These are phyloP conservation scores for Nicotiana knightiana DNA, from an alignment of 257 asterid species.

Conservation along the genomic window DNA sequence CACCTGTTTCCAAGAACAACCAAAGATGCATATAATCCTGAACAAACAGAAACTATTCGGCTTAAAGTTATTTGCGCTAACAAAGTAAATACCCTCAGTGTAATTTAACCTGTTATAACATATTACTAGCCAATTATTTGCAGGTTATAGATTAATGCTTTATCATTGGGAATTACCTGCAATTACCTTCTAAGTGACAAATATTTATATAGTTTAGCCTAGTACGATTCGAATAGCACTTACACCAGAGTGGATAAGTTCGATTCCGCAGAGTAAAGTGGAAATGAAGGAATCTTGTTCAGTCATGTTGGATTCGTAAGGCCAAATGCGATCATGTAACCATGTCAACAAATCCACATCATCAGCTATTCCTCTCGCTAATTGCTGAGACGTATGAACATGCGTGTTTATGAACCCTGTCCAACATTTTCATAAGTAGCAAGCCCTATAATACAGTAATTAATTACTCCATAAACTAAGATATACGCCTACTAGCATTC, in stretches of 20 bases:
- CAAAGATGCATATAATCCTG: background rate
- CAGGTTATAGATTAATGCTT: background rate
- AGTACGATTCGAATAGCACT: slow-evolving; percentile 9
- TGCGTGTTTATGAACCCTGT: slow-evolving; percentile 64
- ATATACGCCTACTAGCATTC: too few relatives aligned
- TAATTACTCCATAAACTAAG: too few relatives aligned
- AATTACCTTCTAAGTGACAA: background rate
- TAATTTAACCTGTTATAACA: background rate
- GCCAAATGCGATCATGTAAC: slow-evolving; percentile 81
- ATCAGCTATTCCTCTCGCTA: slow-evolving; percentile 75
- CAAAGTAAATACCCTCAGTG: background rate
- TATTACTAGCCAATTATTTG: background rate
- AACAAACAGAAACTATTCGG: background rate
- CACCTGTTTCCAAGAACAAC: slow-evolving; percentile 35
- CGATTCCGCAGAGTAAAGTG: slow-evolving; percentile 73
- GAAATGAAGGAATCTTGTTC: slow-evolving; percentile 68
- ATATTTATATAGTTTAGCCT: background rate
- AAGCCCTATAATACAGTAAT: background rate
- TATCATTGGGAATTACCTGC: background rate
- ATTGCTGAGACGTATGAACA: slow-evolving; percentile 79
- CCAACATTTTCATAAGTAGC: background rate
- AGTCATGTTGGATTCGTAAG: slow-evolving; percentile 70
- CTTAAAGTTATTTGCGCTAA: background rate
- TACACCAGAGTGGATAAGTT: slow-evolving; percentile 83
- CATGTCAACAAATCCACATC: slow-evolving; percentile 76